Percentiles rank a stretch among this genome's conserved stretches.
phyloP scores from a whole-genome alignment of 148 eudicot species.

The Talinum fruticosum region DNA sequence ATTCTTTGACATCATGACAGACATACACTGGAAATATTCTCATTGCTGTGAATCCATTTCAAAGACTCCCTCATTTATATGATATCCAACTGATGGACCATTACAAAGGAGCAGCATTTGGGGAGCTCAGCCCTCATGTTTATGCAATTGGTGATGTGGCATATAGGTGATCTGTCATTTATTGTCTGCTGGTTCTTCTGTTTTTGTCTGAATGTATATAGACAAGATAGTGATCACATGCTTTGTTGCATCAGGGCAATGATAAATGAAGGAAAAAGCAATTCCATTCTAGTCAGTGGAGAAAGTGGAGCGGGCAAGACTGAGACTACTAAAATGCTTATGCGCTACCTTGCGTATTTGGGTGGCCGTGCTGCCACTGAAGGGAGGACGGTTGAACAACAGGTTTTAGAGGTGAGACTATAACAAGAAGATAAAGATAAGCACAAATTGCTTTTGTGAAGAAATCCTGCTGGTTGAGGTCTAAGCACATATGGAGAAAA shows the following conservation, averaged over 20 bases:
- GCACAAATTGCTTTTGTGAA: not conserved
- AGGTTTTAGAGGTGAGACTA: constrained; percentile 78
- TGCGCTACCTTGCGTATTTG: constrained; percentile 91
- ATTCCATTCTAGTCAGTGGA: constrained; percentile 89
- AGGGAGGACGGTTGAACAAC: constrained; percentile 92
- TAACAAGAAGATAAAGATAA: not conserved
- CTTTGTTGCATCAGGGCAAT: constrained; percentile 59
- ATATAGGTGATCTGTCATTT: constrained; percentile 53
- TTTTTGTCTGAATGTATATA: constrained; percentile 4
- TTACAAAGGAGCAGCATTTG: constrained; percentile 82
- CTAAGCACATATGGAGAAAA: not conserved
- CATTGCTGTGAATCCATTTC: constrained; percentile 94
- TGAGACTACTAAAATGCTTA: constrained; percentile 59
- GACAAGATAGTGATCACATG: constrained; percentile 10
- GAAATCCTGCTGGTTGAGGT: not conserved
- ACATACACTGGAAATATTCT: constrained; percentile 95
- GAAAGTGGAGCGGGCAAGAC: constrained; percentile 86
- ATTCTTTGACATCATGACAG: constrained; percentile 65
- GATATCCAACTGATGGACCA: constrained; percentile 86
- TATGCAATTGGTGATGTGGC: constrained; percentile 91
- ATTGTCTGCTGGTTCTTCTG: not conserved
- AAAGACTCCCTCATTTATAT: constrained; percentile 81
- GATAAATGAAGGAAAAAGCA: constrained; percentile 85
- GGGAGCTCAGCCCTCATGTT: constrained; percentile 91
- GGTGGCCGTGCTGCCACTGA: constrained; percentile 87